Evolutionary conservation across 192 early-diverging fungal genomes (phyloP), one percentile per base, ranked within the genome.

Genomic region (Glomus cerebriforme): DNA sequence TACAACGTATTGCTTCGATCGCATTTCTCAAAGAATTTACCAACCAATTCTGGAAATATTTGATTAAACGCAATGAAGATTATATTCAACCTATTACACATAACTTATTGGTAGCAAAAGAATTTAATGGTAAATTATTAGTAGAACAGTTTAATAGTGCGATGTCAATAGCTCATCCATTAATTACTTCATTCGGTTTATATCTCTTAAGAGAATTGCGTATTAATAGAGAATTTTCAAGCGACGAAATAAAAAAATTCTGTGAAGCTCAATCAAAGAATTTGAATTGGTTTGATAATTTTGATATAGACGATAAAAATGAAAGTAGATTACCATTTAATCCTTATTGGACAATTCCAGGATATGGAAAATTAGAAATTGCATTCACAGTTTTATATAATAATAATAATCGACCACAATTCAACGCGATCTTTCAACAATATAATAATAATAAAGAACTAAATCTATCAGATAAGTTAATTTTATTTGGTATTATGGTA

Each of bases 1-100:
- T 80, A 43, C 79, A 80, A 66, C 31, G 34, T n/a, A 75, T 80
- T 35, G 29, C n/a, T 29, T 60, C 73, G 17, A 67, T 80, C 4
- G 79, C 79, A n/a, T 64, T 74, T 29, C 27, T 80, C 13, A 80
- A 80, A 39, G 32, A 75, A 75, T 80, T 80, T 54, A 27, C 60
- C 24, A 35, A n/a, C 29, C 27, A 32, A 4, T 80, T 80, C 39
- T 54, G 72, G 45, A n/a, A 60, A 6, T 29, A 47, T 26, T 15
- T 34, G 12, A 59, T 39, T 58, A 26, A 32, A 13, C 13, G 47
- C 13, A 49, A 49, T n/a, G 78, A 79, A 24, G 43, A 58, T 24
- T 24, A 22, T 31, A 15, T 29, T 12, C 27, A 39, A 26, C 7
- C 35, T 17, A 73, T 60, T 29, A 43, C 60, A 24, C 26, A 59